Percentiles rank a stretch among this genome's conserved stretches.
phyloP scores from a whole-genome alignment of 805 yeast genomes.

The Yamadazyma nakazawae region DNA sequence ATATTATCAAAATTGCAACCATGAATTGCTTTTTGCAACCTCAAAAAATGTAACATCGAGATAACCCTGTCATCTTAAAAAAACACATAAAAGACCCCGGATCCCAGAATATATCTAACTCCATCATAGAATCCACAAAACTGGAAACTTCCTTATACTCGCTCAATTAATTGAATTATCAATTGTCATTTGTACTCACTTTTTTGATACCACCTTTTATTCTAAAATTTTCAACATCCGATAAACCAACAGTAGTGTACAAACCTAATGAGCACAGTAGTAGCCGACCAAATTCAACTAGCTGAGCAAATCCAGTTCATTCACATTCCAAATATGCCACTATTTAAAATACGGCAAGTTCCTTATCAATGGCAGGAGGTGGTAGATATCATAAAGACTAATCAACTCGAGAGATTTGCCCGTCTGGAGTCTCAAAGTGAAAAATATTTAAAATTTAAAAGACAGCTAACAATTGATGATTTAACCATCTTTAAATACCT shows the following conservation, averaged over 20 bases:
- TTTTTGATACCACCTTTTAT: background rate
- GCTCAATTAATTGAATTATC: background rate
- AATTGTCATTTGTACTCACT: background rate
- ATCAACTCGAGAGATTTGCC: slow-evolving; percentile 46
- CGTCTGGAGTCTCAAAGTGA: slow-evolving; percentile 45
- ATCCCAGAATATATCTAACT: no score
- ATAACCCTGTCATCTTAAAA: no score
- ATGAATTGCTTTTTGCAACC: background rate
- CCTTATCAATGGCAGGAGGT: slow-evolving; percentile 50
- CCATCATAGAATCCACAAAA: no score
- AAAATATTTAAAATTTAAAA: slow-evolving; percentile 46
- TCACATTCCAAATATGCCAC: slow-evolving; percentile 36
- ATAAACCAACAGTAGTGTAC: background rate
- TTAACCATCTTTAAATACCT: slow-evolving; percentile 48
- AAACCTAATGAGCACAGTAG: slow-evolving; percentile 6
- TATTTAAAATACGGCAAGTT: slow-evolving; percentile 27
- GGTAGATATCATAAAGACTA: slow-evolving; percentile 32
- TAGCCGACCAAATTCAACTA: slow-evolving; percentile 8
- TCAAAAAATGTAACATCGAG: background rate
- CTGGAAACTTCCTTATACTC: background rate
- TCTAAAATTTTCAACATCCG: background rate
- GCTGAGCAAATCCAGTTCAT: slow-evolving; percentile 17
- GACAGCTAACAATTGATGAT: slow-evolving; percentile 27
- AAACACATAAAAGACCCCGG: no score
- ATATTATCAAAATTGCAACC: background rate